Percentiles rank a stretch among this genome's conserved stretches.
phyloP scores from a whole-genome alignment of 495 filamentous ascomycete genomes.

The Aspergillus cavernicola region DNA sequence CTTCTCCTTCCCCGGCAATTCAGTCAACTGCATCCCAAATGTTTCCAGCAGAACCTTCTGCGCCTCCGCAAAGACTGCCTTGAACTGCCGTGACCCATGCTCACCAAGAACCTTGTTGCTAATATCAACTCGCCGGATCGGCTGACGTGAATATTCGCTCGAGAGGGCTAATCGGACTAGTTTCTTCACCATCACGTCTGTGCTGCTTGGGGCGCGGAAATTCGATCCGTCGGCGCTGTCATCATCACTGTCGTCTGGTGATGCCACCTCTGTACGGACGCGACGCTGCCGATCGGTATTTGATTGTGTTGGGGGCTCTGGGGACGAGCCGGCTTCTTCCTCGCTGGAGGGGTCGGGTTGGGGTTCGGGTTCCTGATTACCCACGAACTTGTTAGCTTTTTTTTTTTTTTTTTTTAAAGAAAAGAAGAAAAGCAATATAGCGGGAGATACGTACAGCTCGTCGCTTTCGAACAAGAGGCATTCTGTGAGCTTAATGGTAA shows the following conservation, averaged over 20 bases:
- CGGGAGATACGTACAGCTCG: slow-evolving; percentile 29
- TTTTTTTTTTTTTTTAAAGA: no score
- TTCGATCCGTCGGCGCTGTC: slow-evolving; percentile 29
- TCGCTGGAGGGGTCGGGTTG: slow-evolving; percentile 5
- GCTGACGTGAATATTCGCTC: slow-evolving; percentile 78
- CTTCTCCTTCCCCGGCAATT: slow-evolving; percentile 78
- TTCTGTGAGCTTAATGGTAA: slow-evolving; percentile 9
- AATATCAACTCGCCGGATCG: slow-evolving; percentile 76
- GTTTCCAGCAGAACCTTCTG: slow-evolving; percentile 58
- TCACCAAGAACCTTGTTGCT: slow-evolving; percentile 56
- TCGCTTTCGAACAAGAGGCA: slow-evolving; percentile 38
- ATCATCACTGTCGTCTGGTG: neutral
- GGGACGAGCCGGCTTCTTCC: slow-evolving; percentile 2
- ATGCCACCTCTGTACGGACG: slow-evolving; percentile 11
- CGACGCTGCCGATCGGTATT: slow-evolving; percentile 12
- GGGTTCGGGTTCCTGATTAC: slow-evolving; percentile 2
- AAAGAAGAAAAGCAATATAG: neutral
- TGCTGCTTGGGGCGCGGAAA: slow-evolving; percentile 35
- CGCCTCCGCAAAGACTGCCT: slow-evolving; percentile 61
- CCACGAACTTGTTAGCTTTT: neutral
- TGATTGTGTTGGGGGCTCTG: slow-evolving; percentile 5
- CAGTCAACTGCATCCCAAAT: slow-evolving; percentile 86
- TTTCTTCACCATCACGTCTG: slow-evolving; percentile 76
- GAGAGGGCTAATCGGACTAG: slow-evolving; percentile 85
- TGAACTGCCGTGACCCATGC: slow-evolving; percentile 55